Conservation (phyloP, 768 basidiomycete genomes). For the Coprinellus micaceus region DNA sequence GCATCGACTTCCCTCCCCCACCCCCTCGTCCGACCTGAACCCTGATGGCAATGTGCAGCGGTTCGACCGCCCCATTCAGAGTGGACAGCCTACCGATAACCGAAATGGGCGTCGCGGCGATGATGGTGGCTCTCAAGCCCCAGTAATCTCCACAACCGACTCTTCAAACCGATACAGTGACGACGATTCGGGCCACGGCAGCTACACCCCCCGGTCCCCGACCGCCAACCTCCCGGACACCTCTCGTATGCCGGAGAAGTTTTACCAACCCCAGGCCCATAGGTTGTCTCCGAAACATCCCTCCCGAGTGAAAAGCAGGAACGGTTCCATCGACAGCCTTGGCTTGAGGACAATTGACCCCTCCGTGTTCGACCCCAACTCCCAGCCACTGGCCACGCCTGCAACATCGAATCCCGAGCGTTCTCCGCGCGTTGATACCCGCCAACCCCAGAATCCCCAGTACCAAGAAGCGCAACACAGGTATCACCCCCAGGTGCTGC, state of each 20-base stretch:
- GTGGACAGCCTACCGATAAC: slow-evolving; percentile 29
- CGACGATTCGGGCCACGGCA: slow-evolving; percentile 16
- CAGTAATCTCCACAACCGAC: background rate
- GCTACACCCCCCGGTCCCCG: slow-evolving; percentile 19
- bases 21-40: slow-evolving; percentile 53
- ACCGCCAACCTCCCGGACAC: slow-evolving; percentile 3
- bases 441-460: slow-evolving; percentile 12
- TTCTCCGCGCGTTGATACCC: slow-evolving; percentile 16
- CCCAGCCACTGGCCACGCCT: slow-evolving; percentile 17
- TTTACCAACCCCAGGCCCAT: slow-evolving; percentile 8
- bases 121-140: slow-evolving; percentile 30
- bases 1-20: slow-evolving; percentile 41
- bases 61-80: slow-evolving; percentile 18
- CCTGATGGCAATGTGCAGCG: slow-evolving; percentile 35
- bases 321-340: slow-evolving; percentile 58
- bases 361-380: slow-evolving; percentile 46
- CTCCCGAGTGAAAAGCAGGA: slow-evolving; percentile 49
- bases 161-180: slow-evolving; percentile 8
- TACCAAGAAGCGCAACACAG: slow-evolving; percentile 12
- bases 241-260: slow-evolving; percentile 1
- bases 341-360: slow-evolving; percentile 59
- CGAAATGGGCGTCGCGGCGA: slow-evolving; percentile 37
- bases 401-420: slow-evolving; percentile 19
- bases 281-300: slow-evolving; percentile 15
- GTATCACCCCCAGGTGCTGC: slow-evolving; percentile 13